Evolutionary conservation across 2,329 filamentous ascomycete species (phyloP), one percentile per base, ranked within the genome.

Genomic region (Juglanconis sp.): DNA sequence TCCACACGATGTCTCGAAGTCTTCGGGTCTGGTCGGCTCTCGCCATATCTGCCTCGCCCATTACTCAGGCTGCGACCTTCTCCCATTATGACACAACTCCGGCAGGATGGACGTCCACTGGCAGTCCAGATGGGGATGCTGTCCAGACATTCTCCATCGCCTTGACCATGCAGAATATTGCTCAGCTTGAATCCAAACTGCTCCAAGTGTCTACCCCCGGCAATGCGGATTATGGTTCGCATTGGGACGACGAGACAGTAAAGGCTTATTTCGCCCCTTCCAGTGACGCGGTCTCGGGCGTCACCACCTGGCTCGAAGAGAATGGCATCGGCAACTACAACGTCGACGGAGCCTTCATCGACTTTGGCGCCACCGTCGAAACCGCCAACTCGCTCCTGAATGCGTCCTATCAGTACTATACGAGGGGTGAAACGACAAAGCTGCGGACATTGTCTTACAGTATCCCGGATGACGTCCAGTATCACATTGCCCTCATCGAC

Each of bases 281-380:
- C 9, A 17, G 38, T 48, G 57, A 63, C 5, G 64, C 65, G 10
- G 59, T 60, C 24, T 51, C 44, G 3, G 53, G 55, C 35, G 68
- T 69, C 46, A 65, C 55, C 3, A n/a, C 34, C 35, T 69, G 67
- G 68, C 62, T 69, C 10, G 34, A 42, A 32, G 24, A 15, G 15
- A 35, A 15, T 3, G 46, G 52, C 13, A 13, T 53, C n/a, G 15
- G 15, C 32, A 15, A 42, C n/a, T 48, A 80, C 24, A 68, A 68
- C 4, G 71, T 73, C 35, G 65, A 72, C 6, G 69, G 70, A 0
- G 68, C 72, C 32, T 77, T 76, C 68, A 66, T 84, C 35, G 75
- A 76, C 57, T 76, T 80, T 54, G 67, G 67, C 1, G 73, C 69
- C 1, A 64, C 68, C 4, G 65, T 72, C 0, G 56, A 54, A n/a